phyloP scores from a whole-genome alignment of 2,329 filamentous ascomycete genomes.

The Saccharata proteae region DNA sequence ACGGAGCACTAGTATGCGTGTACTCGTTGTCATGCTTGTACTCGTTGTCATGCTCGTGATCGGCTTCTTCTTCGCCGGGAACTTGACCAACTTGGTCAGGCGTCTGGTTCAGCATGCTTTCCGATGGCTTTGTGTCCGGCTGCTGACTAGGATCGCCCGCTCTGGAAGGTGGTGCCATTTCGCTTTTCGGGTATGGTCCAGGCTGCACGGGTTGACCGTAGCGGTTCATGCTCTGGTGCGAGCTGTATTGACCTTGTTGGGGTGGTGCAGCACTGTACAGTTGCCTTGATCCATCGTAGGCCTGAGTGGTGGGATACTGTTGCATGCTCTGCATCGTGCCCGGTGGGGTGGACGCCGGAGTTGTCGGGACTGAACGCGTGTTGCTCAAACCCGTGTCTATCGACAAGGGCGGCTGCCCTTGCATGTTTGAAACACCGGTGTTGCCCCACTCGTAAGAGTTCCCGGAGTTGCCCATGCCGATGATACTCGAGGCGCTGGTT shows the following conservation, averaged over 20 bases:
- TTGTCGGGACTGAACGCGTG: conserved; percentile 75
- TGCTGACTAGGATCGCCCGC: conserved; percentile 50
- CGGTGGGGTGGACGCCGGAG: conserved; percentile 83
- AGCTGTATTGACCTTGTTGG: conserved; percentile 55
- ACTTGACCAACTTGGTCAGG: conserved; percentile 41
- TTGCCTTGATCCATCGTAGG: conserved; percentile 64
- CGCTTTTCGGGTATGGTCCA: conserved; percentile 62
- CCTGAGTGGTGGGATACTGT: conserved; percentile 57
- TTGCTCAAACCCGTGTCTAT: conserved; percentile 72
- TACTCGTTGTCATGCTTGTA: conserved; percentile 81
- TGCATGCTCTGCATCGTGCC: conserved; percentile 70
- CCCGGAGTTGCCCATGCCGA: conserved; percentile 61
- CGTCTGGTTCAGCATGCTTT: conserved; percentile 43
- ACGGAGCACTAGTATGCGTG: conserved; percentile 63
- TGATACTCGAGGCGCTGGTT: conserved; percentile 81
- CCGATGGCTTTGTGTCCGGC: conserved; percentile 50
- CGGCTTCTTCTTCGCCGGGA: conserved; percentile 52
- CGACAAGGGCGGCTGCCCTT: conserved; percentile 59
- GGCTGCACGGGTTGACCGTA: conserved; percentile 45
- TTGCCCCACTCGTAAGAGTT: conserved; percentile 67
- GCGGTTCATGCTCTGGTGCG: conserved; percentile 52
- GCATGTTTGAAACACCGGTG: conserved; percentile 28
- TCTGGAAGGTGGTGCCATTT: conserved; percentile 69
- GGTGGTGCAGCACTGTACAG: conserved; percentile 63
- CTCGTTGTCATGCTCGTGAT: conserved; percentile 65